phyloP scores from a whole-genome alignment of 306 rosid genomes.

The Begonia loranthoides region DNA sequence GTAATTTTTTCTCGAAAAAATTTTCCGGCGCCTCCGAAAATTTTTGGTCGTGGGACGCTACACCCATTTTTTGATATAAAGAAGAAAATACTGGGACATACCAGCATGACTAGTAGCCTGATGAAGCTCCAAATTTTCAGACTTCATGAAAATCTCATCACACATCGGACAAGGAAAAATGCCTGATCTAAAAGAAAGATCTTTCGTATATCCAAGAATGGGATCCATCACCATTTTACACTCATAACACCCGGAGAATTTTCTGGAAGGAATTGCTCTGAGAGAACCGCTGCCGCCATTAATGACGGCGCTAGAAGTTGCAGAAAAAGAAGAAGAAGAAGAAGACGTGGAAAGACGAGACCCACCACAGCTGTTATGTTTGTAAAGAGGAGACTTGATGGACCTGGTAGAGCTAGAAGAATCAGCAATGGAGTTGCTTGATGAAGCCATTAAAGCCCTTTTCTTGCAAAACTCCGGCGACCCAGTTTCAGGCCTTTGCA shows the following conservation, averaged over 20 bases:
- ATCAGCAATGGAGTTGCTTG: constrained; percentile 5
- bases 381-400: constrained; percentile 43
- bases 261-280: constrained; percentile 75
- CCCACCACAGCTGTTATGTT: constrained; percentile 28
- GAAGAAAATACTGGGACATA: constrained; percentile 6
- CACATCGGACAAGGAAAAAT: constrained; percentile 82
- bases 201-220: constrained; percentile 64
- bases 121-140: constrained; percentile 73
- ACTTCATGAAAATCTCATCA: constrained; percentile 77
- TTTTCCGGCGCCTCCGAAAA: too few species aligned
- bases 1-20: too few species aligned
- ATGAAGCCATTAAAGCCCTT: constrained; percentile 14
- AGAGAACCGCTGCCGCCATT: constrained; percentile 51
- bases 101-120: constrained; percentile 91
- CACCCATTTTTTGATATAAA: too few species aligned
- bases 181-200: constrained; percentile 61
- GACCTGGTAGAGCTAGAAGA: constrained; percentile 44
- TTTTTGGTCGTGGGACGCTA: too few species aligned
- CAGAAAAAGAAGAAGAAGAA: constrained; percentile 33
- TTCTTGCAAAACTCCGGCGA: constrained; percentile 53
- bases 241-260: constrained; percentile 89
- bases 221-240: constrained; percentile 94
- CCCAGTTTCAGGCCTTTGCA: constrained; percentile 53
- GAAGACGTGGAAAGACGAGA: not conserved
- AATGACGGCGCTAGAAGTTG: constrained; percentile 37